These are phyloP conservation scores for Raffaelea arxii DNA, from an alignment of 2,329 filamentous ascomycete genomes.

Conservation along the genomic window DNA sequence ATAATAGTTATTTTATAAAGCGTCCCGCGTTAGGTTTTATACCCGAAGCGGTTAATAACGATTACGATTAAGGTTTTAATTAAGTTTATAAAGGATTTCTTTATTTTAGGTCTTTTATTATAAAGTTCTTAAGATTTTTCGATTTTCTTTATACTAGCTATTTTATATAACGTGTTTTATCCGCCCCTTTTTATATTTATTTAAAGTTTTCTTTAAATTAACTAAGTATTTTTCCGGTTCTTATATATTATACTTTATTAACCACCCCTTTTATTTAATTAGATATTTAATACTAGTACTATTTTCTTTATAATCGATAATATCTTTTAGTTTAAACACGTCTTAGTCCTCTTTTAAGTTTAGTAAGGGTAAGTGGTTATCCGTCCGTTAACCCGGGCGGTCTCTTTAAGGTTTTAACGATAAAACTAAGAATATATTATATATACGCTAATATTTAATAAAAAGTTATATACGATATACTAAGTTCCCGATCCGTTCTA, in stretches of 20 bases:
- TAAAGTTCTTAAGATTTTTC: background rate
- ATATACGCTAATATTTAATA: background rate
- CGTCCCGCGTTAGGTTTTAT: background rate
- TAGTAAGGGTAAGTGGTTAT: background rate
- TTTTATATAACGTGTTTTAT: no score
- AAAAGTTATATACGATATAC: background rate
- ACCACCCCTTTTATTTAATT: background rate
- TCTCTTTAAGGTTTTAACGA: background rate
- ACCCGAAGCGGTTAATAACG: background rate
- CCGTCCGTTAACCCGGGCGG: background rate
- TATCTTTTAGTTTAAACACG: background rate
- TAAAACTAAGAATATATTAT: background rate
- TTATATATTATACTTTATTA: background rate
- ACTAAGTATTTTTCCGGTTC: no score
- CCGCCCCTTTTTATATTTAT: no score
- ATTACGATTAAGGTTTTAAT: background rate
- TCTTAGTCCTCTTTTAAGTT: background rate
- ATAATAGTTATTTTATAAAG: background rate
- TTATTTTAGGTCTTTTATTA: background rate
- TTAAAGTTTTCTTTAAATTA: no score
- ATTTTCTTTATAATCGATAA: background rate
- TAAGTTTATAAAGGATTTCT: background rate
- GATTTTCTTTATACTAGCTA: no score
- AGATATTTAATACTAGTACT: background rate
- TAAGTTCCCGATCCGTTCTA: no score